Conservation (phyloP, 192 early-diverging fungal species). For the Coemansia sp. region DNA sequence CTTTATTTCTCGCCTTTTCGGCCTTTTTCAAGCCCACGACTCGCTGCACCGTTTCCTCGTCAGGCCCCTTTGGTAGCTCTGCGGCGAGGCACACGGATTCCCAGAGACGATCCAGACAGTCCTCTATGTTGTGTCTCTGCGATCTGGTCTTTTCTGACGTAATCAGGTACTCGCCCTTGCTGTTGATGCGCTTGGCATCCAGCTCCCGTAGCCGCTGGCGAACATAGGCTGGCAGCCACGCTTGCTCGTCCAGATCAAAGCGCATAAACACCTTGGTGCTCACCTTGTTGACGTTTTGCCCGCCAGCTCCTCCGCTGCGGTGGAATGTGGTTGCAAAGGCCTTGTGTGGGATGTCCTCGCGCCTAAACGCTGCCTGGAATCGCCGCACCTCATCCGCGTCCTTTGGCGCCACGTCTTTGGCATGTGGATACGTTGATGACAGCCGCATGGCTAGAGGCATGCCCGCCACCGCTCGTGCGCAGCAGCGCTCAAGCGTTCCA, state of each 20-base stretch:
- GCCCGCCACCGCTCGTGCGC: neutral
- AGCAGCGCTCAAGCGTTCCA: neutral
- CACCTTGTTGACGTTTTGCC: slow-evolving; percentile 94
- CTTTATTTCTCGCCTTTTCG: slow-evolving; percentile 59
- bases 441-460: neutral
- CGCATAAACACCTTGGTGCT: slow-evolving; percentile 85
- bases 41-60: slow-evolving; percentile 59
- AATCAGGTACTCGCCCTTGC: slow-evolving; percentile 68
- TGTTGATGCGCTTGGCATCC: slow-evolving; percentile 63
- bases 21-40: slow-evolving; percentile 60
- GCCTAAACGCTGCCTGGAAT: slow-evolving; percentile 55
- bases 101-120: slow-evolving; percentile 73
- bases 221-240: slow-evolving; percentile 75
- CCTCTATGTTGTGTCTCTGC: slow-evolving; percentile 74
- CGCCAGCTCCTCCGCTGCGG: slow-evolving; percentile 82
- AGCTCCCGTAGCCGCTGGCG: slow-evolving; percentile 57
- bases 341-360: slow-evolving; percentile 61
- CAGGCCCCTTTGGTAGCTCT: slow-evolving; percentile 64
- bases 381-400: slow-evolving; percentile 51
- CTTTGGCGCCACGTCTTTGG: slow-evolving; percentile 32
- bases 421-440: neutral
- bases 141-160: slow-evolving; percentile 75
- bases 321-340: slow-evolving; percentile 60
- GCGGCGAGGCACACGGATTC: slow-evolving; percentile 60
- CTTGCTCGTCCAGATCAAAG: slow-evolving; percentile 61